Percentiles rank a stretch among this genome's conserved stretches.
Evolutionary conservation across 768 basidiomycete species (phyloP).

Genomic region (Brasilioporus rufonigricans): DNA sequence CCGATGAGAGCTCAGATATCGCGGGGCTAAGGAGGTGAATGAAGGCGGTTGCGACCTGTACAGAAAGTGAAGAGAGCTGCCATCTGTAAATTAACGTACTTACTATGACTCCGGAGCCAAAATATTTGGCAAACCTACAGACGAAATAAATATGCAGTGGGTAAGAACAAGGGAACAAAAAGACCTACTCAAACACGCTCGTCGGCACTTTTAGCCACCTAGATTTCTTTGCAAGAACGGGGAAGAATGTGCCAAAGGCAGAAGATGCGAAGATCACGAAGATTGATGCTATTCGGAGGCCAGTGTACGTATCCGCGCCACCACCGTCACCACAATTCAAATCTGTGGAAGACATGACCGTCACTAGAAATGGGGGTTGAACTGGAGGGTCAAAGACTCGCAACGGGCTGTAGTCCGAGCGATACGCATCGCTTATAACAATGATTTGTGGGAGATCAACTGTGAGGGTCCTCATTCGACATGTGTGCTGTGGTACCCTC

Average conservation of each 20-base stretch:
- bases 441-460: slow-evolving; percentile 17
- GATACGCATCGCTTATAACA: neutral
- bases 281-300: slow-evolving; percentile 66
- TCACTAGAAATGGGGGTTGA: neutral
- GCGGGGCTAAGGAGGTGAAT: slow-evolving; percentile 81
- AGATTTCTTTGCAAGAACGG: slow-evolving; percentile 57
- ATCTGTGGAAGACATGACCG: slow-evolving; percentile 22
- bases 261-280: slow-evolving; percentile 72
- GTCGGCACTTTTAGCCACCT: slow-evolving; percentile 39
- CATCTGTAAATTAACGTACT: slow-evolving; percentile 24
- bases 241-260: slow-evolving; percentile 63
- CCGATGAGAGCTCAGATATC: slow-evolving; percentile 62
- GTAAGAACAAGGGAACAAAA: neutral
- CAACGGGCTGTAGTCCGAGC: neutral
- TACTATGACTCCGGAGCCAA: slow-evolving; percentile 88
- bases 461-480: slow-evolving; percentile 26
- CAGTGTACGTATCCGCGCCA: slow-evolving; percentile 45
- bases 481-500: slow-evolving; percentile 16
- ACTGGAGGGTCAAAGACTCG: neutral
- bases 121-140: slow-evolving; percentile 79
- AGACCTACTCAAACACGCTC: slow-evolving; percentile 63
- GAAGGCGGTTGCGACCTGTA: slow-evolving; percentile 84
- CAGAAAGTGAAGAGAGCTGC: neutral
- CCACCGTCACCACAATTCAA: slow-evolving; percentile 50
- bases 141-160: slow-evolving; percentile 1